Percentiles rank a stretch among this genome's conserved stretches.
phyloP scores from a whole-genome alignment of 495 filamentous ascomycete species.

The Penicillium longicatenatum region DNA sequence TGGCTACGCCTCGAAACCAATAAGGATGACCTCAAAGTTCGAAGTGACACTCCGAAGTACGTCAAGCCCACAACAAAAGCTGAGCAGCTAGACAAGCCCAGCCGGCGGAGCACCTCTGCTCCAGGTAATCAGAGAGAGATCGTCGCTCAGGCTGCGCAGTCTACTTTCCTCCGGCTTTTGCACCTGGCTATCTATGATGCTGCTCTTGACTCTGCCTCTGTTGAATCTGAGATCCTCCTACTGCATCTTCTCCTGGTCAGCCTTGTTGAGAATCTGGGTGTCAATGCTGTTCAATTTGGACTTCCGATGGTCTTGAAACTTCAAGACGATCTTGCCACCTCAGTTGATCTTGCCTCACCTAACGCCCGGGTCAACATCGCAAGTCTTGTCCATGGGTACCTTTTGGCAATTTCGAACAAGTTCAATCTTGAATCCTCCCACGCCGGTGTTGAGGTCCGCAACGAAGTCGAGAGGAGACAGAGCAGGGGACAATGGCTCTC shows the following conservation, averaged over 20 bases:
- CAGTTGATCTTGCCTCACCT: slow-evolving; percentile 52
- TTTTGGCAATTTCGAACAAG: slow-evolving; percentile 73
- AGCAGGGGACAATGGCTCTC: slow-evolving; percentile 75
- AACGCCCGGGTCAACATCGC: slow-evolving; percentile 73
- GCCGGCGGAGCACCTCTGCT: slow-evolving; percentile 59
- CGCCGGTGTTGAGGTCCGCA: slow-evolving; percentile 67
- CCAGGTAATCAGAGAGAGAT: slow-evolving; percentile 56
- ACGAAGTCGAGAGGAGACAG: slow-evolving; percentile 73
- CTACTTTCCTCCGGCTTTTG: slow-evolving; percentile 77
- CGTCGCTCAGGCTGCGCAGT: slow-evolving; percentile 53
- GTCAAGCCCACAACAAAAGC: slow-evolving; percentile 31
- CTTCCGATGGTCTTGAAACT: slow-evolving; percentile 86
- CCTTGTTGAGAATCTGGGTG: slow-evolving; percentile 74
- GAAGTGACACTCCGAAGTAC: slow-evolving; percentile 55
- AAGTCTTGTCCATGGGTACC: slow-evolving; percentile 83
- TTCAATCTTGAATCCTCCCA: slow-evolving; percentile 72
- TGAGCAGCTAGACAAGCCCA: slow-evolving; percentile 49
- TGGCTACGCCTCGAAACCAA: slow-evolving; percentile 83
- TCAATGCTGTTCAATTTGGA: slow-evolving; percentile 77
- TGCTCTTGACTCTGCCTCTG: slow-evolving; percentile 68
- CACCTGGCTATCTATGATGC: slow-evolving; percentile 87
- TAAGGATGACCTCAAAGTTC: slow-evolving; percentile 61
- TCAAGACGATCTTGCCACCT: slow-evolving; percentile 76
- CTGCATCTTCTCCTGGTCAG: slow-evolving; percentile 73
- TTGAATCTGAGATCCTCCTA: slow-evolving; percentile 70